phyloP scores from a whole-genome alignment of 1,139 yeast species.

The Yamadazyma pseudoaaseri region DNA sequence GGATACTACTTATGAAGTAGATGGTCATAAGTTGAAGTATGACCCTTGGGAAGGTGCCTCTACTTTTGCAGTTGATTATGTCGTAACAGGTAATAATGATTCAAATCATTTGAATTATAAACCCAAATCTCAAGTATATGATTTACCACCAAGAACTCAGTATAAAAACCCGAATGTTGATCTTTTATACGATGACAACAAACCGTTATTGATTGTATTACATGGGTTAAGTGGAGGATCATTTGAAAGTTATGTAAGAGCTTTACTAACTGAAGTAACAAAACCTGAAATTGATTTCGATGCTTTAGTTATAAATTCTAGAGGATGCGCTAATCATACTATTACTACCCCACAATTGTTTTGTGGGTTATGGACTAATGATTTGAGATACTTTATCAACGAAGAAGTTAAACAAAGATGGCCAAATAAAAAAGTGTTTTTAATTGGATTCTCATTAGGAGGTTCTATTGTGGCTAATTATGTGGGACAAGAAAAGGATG shows the following conservation, averaged over 20 bases:
- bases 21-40: slow-evolving; percentile 30
- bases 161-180: slow-evolving; percentile 30
- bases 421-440: slow-evolving; percentile 51
- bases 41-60: slow-evolving; percentile 43
- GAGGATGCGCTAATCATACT: slow-evolving; percentile 62
- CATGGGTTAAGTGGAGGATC: slow-evolving; percentile 69
- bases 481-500: slow-evolving; percentile 50
- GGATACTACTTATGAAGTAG: slow-evolving; percentile 19
- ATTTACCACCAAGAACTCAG: slow-evolving; percentile 45
- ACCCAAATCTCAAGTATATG: slow-evolving; percentile 35
- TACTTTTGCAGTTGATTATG: slow-evolving; percentile 44
- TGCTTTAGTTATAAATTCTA: slow-evolving; percentile 53
- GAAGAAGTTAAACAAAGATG: slow-evolving; percentile 44
- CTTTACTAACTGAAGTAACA: slow-evolving; percentile 37
- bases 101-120: slow-evolving; percentile 25
- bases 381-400: slow-evolving; percentile 51
- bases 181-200: slow-evolving; percentile 31
- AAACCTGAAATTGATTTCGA: slow-evolving; percentile 40
- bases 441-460: slow-evolving; percentile 58
- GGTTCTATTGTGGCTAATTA: slow-evolving; percentile 57
- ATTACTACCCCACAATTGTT: slow-evolving; percentile 59
- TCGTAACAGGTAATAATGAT: slow-evolving; percentile 18
- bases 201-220: slow-evolving; percentile 51
- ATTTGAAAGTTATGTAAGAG: slow-evolving; percentile 54
- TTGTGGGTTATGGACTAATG: slow-evolving; percentile 64